Evolutionary conservation across 345 rosid species (phyloP), one percentile per base, ranked within the genome.

Genomic region (Litchi chinensis): DNA sequence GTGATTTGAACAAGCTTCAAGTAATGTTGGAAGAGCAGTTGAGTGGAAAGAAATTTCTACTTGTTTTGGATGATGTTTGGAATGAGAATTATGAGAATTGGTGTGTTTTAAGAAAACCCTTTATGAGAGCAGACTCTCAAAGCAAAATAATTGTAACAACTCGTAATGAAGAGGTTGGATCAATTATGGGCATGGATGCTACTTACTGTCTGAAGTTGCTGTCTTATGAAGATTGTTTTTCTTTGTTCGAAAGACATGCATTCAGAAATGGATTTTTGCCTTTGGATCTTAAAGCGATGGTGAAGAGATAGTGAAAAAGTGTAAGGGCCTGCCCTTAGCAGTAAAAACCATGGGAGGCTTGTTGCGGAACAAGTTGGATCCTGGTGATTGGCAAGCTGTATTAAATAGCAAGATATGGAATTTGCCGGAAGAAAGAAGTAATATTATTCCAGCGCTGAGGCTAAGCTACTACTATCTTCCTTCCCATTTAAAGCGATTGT

Each of bases 381-480:
- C 41, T 2, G 6, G 5, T 40, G 26, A 68, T n/a, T 77, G 69
- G 80, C 18, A 28, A 68, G 64, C 24, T 48, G n/a, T 77, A 56
- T 22, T 28, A 5, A 60, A 70, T 1, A 70, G 80, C 16, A 9
- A 69, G 69, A 77, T 70, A 15, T 78, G 52, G 70, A 48, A 78
- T 46, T 10, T 59, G 5, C 9, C 75, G 0, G 8, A 41, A 21
- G 74, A 19, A 12, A 70, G 15, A 8, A 46, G 39, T 9, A 1
- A 15, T 15, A 24, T 70, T 28, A 52, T 56, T 22, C 65, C 46
- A 3, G 40, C 79, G 21, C 54, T 76, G 57, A 68, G 62, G 11
- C 46, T 76, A 12, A 76, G 79, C 79, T 76, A 66, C 19, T 9
- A 18, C 18, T 46, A 76, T 52, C 79, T 76, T 22, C 79, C 73